Base-by-base conservation (phyloP, 75 land plant species). In the Cunninghamia lanceolata region DNA sequence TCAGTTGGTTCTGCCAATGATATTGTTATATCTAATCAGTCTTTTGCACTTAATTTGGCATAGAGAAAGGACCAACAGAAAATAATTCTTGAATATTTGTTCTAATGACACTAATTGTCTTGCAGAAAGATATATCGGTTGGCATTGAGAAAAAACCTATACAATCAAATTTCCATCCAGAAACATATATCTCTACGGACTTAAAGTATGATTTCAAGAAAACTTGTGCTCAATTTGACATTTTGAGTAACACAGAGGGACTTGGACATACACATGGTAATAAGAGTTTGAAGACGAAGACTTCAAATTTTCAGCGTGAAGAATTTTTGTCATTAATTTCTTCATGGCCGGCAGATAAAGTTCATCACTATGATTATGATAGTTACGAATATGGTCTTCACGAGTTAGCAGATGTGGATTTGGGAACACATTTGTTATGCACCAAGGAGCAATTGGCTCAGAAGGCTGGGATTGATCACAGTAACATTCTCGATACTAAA, bases 161-260 rank as follows among this genome's bases (percentile, higher is more conserved):
- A 28, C 50, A 43, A 30, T 80, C 82, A 80, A 80, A 80, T 9
- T 28, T 80, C 82, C 50, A 80, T 39, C 82, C 82, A 80, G 47
- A 80, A 80, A 80, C 32, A 25, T 45, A 25, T 80, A 28, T 42
- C 25, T 43, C 34, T 42, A 34, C 10, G 30, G 32, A 19, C n/a
- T 38, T 11, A 9, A 80, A n/a, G 50, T 45, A 3, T 43, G 82
- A 45, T 40, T 28, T 80, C 3, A 11, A 80, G 50, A 80, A 80
- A n/a, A 25, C 30, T 45, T 80, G 50, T 45, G 13, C 46, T 40
- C 13, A 43, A 0, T 43, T 80, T 25, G 82, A 80, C n/a, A 43
- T 80, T 80, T 80, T 40, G 4, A 80, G 34, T 80, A 21, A 80
- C n/a, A 32, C 47, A 80, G 45, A 80, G 30, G 32, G 46, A 80